Evolutionary conservation across 371 early-diverging fungal species (phyloP).

Genomic region (Fennellomyces sp.): DNA sequence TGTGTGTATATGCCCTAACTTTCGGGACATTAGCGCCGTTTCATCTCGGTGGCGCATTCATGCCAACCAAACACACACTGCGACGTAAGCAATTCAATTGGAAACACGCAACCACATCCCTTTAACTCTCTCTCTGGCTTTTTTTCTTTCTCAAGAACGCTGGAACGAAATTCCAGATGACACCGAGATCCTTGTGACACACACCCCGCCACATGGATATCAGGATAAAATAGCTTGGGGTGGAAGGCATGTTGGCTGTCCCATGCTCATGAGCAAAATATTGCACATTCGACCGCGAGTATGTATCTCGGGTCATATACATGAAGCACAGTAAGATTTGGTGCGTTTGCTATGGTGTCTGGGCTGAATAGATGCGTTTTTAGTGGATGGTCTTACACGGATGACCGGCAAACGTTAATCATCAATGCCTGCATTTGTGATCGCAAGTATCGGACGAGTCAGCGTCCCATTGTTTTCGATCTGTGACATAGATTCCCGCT

Average conservation of each 20-base stretch:
- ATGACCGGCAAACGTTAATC: constrained; percentile 36
- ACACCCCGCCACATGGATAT: constrained; percentile 52
- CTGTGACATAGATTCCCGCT: constrained; percentile 1
- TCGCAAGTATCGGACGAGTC: constrained; percentile 34
- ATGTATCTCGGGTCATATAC: constrained; percentile 62
- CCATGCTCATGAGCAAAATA: constrained; percentile 36
- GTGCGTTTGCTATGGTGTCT: no score
- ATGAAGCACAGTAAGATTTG: constrained; percentile 52
- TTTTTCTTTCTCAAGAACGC: constrained; percentile 14
- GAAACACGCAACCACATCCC: background rate
- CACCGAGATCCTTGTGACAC: constrained; percentile 57
- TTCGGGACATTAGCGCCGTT: constrained; percentile 31
- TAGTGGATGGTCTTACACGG: constrained; percentile 34
- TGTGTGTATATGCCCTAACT: no score
- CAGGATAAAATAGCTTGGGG: constrained; percentile 30
- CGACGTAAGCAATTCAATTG: constrained; percentile 22
- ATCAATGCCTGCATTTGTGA: constrained; percentile 57
- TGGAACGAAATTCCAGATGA: constrained; percentile 50
- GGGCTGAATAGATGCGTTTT: no score
- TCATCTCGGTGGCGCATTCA: constrained; percentile 59
- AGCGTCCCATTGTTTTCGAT: constrained; percentile 56
- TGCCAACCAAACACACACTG: constrained; percentile 39
- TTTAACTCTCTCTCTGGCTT: background rate
- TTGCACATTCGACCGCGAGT: constrained; percentile 44
- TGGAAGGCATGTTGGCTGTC: constrained; percentile 45